A percentile compares a stretch with the other conserved stretches of the same genome.
Evolutionary conservation across 73 alveolate species (phyloP).

Genomic region (Blepharisma stoltei): DNA sequence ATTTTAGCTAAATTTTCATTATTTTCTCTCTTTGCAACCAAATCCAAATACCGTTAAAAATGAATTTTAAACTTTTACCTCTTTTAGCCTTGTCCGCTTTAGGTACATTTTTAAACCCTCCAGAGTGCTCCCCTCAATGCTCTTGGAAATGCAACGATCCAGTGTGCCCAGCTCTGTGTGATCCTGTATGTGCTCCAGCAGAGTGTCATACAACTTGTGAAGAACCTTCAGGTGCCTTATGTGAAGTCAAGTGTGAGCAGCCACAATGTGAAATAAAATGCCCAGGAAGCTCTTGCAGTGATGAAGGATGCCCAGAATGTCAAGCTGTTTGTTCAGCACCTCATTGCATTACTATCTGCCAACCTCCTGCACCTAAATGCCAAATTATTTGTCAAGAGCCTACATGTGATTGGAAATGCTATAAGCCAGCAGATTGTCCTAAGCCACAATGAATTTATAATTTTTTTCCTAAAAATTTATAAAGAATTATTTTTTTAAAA

Average conservation of each 20-base stretch:
- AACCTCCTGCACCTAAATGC: constrained; percentile 18
- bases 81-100: not conserved
- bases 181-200: constrained; percentile 16
- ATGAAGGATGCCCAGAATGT: not conserved
- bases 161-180: constrained; percentile 15
- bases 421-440: constrained; percentile 23
- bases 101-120: constrained; percentile 4
- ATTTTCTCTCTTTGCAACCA: no score
- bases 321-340: constrained; percentile 26
- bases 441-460: no score
- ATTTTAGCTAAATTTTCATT: no score
- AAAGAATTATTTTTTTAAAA: no score
- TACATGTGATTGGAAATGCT: constrained; percentile 24
- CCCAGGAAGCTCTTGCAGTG: constrained; percentile 6
- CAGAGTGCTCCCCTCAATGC: constrained; percentile 17
- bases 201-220: constrained; percentile 14
- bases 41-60: not conserved
- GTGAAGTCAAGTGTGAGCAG: constrained; percentile 24
- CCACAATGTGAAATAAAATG: constrained; percentile 23
- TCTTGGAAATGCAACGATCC: constrained; percentile 17
- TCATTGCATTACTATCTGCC: constrained; percentile 9
- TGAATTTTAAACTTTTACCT: not conserved
- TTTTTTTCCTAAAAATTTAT: no score
- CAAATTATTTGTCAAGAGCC: constrained; percentile 19
- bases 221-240: not conserved